phyloP scores from a whole-genome alignment of 495 filamentous ascomycete genomes.

The Talaromyces nanjingensis region DNA sequence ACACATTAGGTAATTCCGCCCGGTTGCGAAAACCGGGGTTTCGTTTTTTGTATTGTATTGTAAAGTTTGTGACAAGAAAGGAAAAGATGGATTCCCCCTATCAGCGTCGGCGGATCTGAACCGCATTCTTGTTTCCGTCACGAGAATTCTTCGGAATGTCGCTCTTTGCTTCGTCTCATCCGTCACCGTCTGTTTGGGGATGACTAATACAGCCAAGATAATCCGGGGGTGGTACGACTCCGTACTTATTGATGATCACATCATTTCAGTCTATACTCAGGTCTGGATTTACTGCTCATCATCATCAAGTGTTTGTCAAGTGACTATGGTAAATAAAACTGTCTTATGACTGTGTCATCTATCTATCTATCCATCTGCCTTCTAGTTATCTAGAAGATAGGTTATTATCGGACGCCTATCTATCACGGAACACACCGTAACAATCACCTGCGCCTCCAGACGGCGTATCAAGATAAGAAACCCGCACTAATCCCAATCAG shows the following conservation, averaged over 20 bases:
- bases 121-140: not conserved
- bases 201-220: not conserved
- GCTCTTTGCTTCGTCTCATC: not conserved
- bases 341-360: not conserved
- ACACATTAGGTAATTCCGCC: not conserved
- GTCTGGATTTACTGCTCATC: no score
- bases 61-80: no score
- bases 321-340: not conserved
- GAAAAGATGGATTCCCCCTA: not conserved
- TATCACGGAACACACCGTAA: not conserved
- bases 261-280: not conserved
- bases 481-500: not conserved
- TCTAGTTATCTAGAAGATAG: not conserved
- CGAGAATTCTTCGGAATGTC: conserved; percentile 8
- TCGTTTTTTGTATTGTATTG: not conserved
- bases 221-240: not conserved
- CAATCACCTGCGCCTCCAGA: not conserved
- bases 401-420: not conserved
- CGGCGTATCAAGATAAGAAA: not conserved
- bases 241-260: not conserved
- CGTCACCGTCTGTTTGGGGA: not conserved
- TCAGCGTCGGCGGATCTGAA: not conserved
- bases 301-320: not conserved
- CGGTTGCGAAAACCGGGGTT: conserved; percentile 1
- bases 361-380: not conserved